phyloP scores from a whole-genome alignment of 345 rosid genomes.

The Nasturtium officinale region DNA sequence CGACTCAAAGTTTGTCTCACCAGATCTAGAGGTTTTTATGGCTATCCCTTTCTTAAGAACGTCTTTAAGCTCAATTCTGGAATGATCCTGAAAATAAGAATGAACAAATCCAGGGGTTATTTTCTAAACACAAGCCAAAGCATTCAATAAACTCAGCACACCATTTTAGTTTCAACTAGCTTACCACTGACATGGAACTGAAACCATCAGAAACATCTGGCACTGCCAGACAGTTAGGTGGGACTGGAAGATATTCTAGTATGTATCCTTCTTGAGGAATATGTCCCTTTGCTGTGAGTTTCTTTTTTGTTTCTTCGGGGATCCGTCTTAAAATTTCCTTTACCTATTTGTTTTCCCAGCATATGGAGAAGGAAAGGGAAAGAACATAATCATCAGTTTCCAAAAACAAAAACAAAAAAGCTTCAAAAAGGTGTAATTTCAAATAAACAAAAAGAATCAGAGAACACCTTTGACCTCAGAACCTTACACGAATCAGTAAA shows the following conservation, averaged over 20 bases:
- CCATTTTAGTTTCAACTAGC: slow-evolving; percentile 34
- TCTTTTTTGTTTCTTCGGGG: slow-evolving; percentile 66
- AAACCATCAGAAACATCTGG: slow-evolving; percentile 88
- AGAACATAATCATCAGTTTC: slow-evolving; percentile 21
- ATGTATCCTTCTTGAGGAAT: slow-evolving; percentile 94
- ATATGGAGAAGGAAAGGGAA: slow-evolving; percentile 27
- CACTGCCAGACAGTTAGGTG: slow-evolving; percentile 91
- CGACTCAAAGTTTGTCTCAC: slow-evolving; percentile 80
- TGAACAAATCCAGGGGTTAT: slow-evolving; percentile 22
- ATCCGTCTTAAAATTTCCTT: slow-evolving; percentile 77
- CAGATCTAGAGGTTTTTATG: slow-evolving; percentile 76
- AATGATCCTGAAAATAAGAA: slow-evolving; percentile 69
- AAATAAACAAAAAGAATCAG: slow-evolving; percentile 1
- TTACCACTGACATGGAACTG: slow-evolving; percentile 83
- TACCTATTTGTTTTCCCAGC: slow-evolving; percentile 52
- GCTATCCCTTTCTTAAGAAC: slow-evolving; percentile 72
- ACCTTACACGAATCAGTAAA: slow-evolving; percentile 22
- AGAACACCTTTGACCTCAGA: slow-evolving; percentile 16
- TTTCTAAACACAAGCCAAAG: slow-evolving; percentile 17
- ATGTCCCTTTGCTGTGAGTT: slow-evolving; percentile 75
- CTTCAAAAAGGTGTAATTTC: slow-evolving; percentile 6
- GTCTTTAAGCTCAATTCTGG: slow-evolving; percentile 69
- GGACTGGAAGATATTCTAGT: slow-evolving; percentile 76
- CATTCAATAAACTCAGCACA: slow-evolving; percentile 21
- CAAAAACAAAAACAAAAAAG: slow-evolving; percentile 21